Conservation (phyloP, 139 green algal species). For the Picochlorum sp. region DNA sequence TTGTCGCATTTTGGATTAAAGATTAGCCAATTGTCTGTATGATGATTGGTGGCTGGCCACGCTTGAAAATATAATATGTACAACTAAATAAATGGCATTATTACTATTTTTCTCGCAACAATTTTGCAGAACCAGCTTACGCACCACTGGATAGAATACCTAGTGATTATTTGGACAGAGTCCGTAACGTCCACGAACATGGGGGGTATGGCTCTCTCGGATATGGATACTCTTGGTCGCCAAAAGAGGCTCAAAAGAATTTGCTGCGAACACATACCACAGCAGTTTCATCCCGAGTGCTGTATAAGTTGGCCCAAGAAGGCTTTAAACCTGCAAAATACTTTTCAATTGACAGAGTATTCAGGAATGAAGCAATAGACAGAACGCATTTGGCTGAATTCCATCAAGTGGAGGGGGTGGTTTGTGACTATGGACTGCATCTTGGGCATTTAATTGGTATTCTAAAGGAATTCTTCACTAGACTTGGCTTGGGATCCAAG, state of each 20-base stretch:
- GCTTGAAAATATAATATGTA: background rate
- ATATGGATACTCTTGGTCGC: constrained; percentile 90
- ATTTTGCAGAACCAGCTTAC: constrained; percentile 43
- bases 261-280: constrained; percentile 98
- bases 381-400: constrained; percentile 98
- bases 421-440: constrained; percentile 79
- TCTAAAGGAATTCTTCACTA: constrained; percentile 82
- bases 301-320: constrained; percentile 73
- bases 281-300: constrained; percentile 91
- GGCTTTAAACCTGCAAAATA: constrained; percentile 72
- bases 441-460: constrained; percentile 88
- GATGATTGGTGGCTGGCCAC: background rate
- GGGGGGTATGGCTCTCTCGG: constrained; percentile 77
- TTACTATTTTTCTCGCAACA: background rate
- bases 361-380: constrained; percentile 98
- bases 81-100: background rate
- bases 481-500: constrained; percentile 81
- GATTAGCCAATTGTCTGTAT: too few relatives aligned
- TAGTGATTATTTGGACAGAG: constrained; percentile 76
- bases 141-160: constrained; percentile 47
- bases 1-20: background rate
- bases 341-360: constrained; percentile 96
- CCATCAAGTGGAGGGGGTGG: constrained; percentile 76
- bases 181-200: constrained; percentile 68
- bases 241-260: constrained; percentile 91